Base-by-base conservation (phyloP, 805 yeast genomes). In the Wickerhamomyces chambardii region DNA sequence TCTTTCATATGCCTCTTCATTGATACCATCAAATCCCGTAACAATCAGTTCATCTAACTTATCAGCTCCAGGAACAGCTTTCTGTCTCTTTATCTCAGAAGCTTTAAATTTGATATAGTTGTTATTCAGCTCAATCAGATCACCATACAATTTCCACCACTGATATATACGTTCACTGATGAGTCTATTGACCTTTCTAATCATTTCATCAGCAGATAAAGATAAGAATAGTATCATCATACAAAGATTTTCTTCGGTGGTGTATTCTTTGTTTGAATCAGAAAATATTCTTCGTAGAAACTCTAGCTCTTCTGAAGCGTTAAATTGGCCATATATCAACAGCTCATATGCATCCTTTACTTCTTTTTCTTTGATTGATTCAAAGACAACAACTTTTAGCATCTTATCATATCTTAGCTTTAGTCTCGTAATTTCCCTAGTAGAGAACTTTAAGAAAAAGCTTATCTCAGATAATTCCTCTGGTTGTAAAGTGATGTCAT, bases 111-210 rank as follows among this genome's bases (percentile, higher is more conserved):
- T 56, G 28, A 54, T 48, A 35, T 56, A 59, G 25, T 44, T 48
- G 36, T 58, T 58, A 30, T 61, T 55, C 17, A 61, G 31, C 15
- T 53, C 58, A 32, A 61, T 48, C 10, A 67, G 33, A 27, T 68
- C 72, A 7, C 66, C 66, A 35, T 63, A 64, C 7, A 57, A 35
- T 31, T 52, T 60, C 68, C 73, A 63, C 77, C 77, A 71, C 29
- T 46, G 52, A 22, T 53, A 50, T 4, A 70, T 53, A 36, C 62
- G 62, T 5, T 36, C 46, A 15, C 45, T 45, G 6, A 66, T 36
- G 30, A 68, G 41, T n/a, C 41, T 42, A 15, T 56, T 54, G 7
- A 64, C 53, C 16, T 54, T 51, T 8, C 37, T 36, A 7, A 55
- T 40, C 24, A 71, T 47, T 29, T 45, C 47, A 24, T 45, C 51